Base-by-base conservation (phyloP, 768 basidiomycete genomes). In the Xerocomellus intermedius region DNA sequence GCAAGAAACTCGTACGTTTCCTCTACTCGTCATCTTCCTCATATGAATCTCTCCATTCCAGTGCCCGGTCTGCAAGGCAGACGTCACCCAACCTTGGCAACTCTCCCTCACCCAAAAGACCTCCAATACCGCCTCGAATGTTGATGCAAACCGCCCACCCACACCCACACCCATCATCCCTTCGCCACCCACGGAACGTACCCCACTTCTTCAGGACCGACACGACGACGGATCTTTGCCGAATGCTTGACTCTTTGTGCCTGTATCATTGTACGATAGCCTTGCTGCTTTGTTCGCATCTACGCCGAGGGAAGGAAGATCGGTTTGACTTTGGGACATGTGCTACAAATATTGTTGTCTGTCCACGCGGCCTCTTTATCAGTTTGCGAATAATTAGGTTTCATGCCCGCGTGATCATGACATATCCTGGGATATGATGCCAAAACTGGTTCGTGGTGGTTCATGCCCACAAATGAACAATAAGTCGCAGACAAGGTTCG, bases 41-140 rank as follows among this genome's bases (percentile, higher is more conserved):
- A 33, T 58, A 28, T 56, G 19, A 55, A 51, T 1, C 16, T 48
- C 35, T 39, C 22, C 41, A 12, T 50, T 28, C 48, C 60, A 96
- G 93, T 97, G 94, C 63, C 94, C 94, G 6, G 79, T 94, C 3
- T 97, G 94, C 75, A 92, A 95, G 70, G 86, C 90, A 46, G 94
- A 97, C 66, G 92, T 97, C 45, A 96, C 94, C 1, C 82, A 83
- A 56, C 82, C 84, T 12, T 72, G 70, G 57, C 64, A 67, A 7
- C 63, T 64, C 35, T 59, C 54, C 63, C 64, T 56, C n/a, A 19
- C 37, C 10, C 44, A 57, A 46, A 64, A 66, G 38, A 8, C 48
- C 5, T 44, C 59, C 30, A 47, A 44, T 38, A n/a, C 57, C 1
- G 2, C 53, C 30, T 22, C 62, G 10, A 48, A 26, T 36, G 8